phyloP scores from a whole-genome alignment of 371 early-diverging fungal species.

The Dichotomocladium elegans region DNA sequence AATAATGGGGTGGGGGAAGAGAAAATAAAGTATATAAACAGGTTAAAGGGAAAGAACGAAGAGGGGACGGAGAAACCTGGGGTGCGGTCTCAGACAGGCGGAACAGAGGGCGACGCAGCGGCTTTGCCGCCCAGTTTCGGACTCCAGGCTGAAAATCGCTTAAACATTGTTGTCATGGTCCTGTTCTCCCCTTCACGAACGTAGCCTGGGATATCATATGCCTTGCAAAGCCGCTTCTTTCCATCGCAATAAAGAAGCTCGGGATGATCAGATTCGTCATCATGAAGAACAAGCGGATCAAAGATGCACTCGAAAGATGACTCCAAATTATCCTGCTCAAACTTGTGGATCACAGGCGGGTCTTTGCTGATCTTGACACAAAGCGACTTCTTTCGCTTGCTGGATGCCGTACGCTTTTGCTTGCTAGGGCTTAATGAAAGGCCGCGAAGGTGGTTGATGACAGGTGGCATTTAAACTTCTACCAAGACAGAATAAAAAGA shows the following conservation, averaged over 20 bases:
- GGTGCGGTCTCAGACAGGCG: too few relatives aligned
- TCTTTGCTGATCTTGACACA: constrained; percentile 43
- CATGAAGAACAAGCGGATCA: constrained; percentile 41
- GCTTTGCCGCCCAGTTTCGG: too few relatives aligned
- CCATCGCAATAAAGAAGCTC: constrained; percentile 17
- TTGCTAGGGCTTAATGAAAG: not conserved
- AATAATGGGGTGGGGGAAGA: too few relatives aligned
- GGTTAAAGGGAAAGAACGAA: too few relatives aligned
- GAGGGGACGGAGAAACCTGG: too few relatives aligned
- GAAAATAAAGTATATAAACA: too few relatives aligned
- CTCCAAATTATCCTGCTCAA: constrained; percentile 30
- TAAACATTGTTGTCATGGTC: constrained; percentile 1
- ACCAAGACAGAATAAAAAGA: not conserved
- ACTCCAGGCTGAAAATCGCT: constrained; percentile 4
- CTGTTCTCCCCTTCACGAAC: not conserved
- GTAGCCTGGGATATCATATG: constrained; percentile 33
- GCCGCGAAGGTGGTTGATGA: constrained; percentile 5
- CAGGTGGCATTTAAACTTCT: not conserved
- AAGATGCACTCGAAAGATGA: constrained; percentile 38
- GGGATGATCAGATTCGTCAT: constrained; percentile 41
- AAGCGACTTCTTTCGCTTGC: constrained; percentile 16
- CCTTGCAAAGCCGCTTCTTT: constrained; percentile 18
- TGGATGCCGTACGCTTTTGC: not conserved
- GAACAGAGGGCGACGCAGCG: too few relatives aligned
- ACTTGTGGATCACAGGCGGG: constrained; percentile 37